Evolutionary conservation across 352 stramenopile species (phyloP).

Genomic region (Phytophthora fragariae): DNA sequence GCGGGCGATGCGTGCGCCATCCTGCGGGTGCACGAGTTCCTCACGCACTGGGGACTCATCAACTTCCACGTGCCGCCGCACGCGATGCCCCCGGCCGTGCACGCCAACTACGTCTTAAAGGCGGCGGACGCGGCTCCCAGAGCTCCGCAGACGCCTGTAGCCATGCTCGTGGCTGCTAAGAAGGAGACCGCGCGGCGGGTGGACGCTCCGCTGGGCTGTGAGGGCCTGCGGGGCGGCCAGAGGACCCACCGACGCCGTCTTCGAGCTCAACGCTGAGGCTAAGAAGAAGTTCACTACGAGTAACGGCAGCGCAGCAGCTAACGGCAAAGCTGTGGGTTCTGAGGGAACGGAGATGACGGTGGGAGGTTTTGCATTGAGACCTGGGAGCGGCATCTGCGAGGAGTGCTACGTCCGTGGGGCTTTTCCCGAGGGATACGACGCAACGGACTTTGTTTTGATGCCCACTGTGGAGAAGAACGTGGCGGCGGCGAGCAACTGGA

Average conservation of each 20-base stretch:
- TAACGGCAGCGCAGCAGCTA: constrained; percentile 19
- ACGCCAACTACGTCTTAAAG: constrained; percentile 67
- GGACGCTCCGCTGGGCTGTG: constrained; percentile 43
- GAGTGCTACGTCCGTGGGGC: constrained; percentile 70
- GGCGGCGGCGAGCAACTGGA: constrained; percentile 46
- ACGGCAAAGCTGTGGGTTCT: constrained; percentile 19
- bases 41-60: constrained; percentile 88
- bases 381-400: constrained; percentile 72
- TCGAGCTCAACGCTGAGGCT: constrained; percentile 64
- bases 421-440: constrained; percentile 71
- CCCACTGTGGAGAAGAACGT: constrained; percentile 25
- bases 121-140: constrained; percentile 7
- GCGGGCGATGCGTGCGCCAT: constrained; percentile 85
- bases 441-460: constrained; percentile 62
- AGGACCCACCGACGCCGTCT: constrained; percentile 43
- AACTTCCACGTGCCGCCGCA: constrained; percentile 87
- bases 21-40: constrained; percentile 86
- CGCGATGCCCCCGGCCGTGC: constrained; percentile 58
- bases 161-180: constrained; percentile 46
- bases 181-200: constrained; percentile 34
- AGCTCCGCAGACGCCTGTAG: constrained; percentile 13
- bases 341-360: constrained; percentile 57
- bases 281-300: constrained; percentile 56
- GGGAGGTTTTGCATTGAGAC: constrained; percentile 51
- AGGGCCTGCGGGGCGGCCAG: constrained; percentile 58